These are phyloP conservation scores for Pseudozyma sp. DNA, from an alignment of 1,284 basidiomycete genomes.

Conservation along the genomic window DNA sequence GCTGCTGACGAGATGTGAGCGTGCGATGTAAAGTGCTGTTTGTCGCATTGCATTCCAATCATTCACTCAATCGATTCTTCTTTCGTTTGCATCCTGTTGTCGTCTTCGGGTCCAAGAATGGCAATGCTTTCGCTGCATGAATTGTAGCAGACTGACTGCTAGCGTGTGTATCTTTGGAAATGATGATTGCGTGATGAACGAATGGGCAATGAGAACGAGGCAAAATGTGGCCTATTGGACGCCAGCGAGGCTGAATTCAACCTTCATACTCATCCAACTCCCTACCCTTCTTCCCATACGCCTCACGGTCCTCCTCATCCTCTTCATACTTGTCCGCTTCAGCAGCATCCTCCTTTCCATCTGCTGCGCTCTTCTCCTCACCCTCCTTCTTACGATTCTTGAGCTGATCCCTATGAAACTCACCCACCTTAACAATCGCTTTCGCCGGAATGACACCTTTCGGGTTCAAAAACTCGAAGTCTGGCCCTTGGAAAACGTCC, in stretches of 20 bases:
- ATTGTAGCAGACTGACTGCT: background rate
- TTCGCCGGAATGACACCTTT: slow-evolving; percentile 69
- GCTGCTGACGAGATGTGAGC: slow-evolving; percentile 43
- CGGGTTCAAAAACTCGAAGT: slow-evolving; percentile 69
- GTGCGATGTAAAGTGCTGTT: no score
- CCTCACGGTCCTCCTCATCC: slow-evolving; percentile 70
- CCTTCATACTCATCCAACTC: slow-evolving; percentile 72
- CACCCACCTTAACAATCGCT: slow-evolving; percentile 71
- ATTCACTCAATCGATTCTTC: background rate
- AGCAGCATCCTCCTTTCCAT: background rate
- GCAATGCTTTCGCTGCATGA: background rate
- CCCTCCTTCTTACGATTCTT: slow-evolving; percentile 73
- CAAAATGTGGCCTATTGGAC: no score
- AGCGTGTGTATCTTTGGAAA: background rate
- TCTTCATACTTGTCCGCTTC: slow-evolving; percentile 53
- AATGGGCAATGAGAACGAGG: background rate
- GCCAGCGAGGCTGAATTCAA: background rate
- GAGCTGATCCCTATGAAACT: slow-evolving; percentile 77
- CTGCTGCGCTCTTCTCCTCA: slow-evolving; percentile 29
- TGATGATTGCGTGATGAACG: background rate
- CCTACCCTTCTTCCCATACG: slow-evolving; percentile 74
- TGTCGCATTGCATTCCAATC: background rate
- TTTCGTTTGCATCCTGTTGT: background rate
- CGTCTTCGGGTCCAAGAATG: background rate
- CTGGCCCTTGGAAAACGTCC: slow-evolving; percentile 57